Conservation (phyloP, 2,329 filamentous ascomycete species). For the Xylaria sp. region DNA sequence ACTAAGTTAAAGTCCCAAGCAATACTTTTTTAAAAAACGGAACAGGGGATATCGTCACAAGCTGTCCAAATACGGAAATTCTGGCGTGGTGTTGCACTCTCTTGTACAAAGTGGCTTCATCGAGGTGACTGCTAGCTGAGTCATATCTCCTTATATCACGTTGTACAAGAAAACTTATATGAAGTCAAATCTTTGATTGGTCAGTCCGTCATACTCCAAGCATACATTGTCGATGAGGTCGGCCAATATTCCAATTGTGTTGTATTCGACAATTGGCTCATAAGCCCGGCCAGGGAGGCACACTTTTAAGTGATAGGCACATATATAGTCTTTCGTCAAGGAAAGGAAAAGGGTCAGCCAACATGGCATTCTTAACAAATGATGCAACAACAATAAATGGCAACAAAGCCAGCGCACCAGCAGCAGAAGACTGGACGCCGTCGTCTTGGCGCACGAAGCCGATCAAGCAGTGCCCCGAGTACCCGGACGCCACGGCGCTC, state of each 20-base stretch:
- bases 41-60: conserved; percentile 24
- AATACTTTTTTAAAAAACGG: too few relatives aligned
- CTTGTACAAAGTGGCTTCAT: conserved; percentile 27
- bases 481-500: conserved; percentile 71
- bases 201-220: background rate
- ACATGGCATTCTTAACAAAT: conserved; percentile 35
- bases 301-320: background rate
- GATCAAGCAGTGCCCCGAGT: conserved; percentile 79
- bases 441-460: conserved; percentile 81
- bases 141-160: conserved; percentile 14
- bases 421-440: conserved; percentile 62
- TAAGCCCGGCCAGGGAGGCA: background rate
- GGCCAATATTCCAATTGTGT: conserved; percentile 13
- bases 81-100: conserved; percentile 6
- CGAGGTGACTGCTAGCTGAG: conserved; percentile 13
- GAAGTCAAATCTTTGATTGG: background rate
- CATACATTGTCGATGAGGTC: background rate
- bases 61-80: conserved; percentile 34
- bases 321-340: background rate
- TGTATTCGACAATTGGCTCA: background rate
- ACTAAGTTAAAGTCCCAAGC: background rate
- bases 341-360: conserved; percentile 2
- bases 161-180: background rate
- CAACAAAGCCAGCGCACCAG: conserved; percentile 6
- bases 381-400: conserved; percentile 34